Base-by-base conservation (phyloP, 768 basidiomycete genomes). In the Boletus vinaceobasis region DNA sequence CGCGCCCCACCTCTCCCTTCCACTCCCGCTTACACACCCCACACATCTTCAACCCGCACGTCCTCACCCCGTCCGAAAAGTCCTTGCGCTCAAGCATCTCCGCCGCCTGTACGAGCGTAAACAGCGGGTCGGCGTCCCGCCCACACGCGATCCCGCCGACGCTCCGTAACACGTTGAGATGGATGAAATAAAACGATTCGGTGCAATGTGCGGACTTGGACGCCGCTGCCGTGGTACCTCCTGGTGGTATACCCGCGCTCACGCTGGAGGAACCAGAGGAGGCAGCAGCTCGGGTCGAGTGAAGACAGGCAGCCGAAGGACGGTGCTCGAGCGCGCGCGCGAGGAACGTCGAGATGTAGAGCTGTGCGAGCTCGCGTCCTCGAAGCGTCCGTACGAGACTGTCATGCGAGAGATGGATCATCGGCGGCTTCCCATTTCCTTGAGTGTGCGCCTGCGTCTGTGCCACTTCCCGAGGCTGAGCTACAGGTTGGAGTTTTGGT, bases 121-220 rank as follows among this genome's bases (percentile, higher is more conserved):
- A 87, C 23, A 90, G 69, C 48, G 86, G 84, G 63, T 90, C 88
- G 4, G 84, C 87, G 62, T 90, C 87, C 26, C 88, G 77, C 44
- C 88, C 88, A 51, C 75, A 77, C 1, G 87, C 80, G 53, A 90
- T 84, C 0, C 88, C 88, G 0, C 85, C 83, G 42, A 90, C 79
- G 21, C 83, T 79, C 52, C 88, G 82, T 39, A 89, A 71, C 31
- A 86, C 73, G 67, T 90, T 88, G 53, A 90, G 79, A 74, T 81
- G 81, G 72, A 90, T 82, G 66, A 84, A 87, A 70, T 88, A 86
- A 70, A 87, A 87, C 14, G 87, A 85, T 48, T 88, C 85, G 53
- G 73, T 72, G 69, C 88, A 90, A 29, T 48, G 69, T 60, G 32
- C 73, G 53, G 65, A 53, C 1, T 29, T n/a, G 42, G 50, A 19